These are phyloP conservation scores for Leishmania arabica DNA, from an alignment of 208 protist species.

Conservation along the genomic window DNA sequence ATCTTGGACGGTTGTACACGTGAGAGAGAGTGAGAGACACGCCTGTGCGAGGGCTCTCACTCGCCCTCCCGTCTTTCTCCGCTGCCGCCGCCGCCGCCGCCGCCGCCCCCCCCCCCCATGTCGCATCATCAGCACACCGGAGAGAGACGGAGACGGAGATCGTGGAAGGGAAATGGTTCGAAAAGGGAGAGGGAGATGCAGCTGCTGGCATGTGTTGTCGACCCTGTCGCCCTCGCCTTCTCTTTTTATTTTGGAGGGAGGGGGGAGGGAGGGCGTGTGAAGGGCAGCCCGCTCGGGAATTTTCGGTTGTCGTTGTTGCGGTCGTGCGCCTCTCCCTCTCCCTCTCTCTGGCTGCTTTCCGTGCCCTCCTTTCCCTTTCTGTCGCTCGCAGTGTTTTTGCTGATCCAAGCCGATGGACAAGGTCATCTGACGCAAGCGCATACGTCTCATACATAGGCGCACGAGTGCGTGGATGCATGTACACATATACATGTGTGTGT, in stretches of 20 bases:
- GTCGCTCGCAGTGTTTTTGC: neutral
- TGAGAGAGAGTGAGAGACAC: conserved; percentile 15
- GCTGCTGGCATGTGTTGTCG: neutral
- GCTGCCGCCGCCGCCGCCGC: too few relatives aligned
- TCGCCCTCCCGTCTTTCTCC: neutral
- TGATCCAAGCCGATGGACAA: neutral
- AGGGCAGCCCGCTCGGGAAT: neutral
- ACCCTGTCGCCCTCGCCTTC: neutral
- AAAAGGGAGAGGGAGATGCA: neutral
- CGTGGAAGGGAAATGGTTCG: neutral
- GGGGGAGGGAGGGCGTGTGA: neutral
- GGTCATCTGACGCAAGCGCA: neutral
- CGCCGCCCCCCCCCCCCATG: too few relatives aligned
- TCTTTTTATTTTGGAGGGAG: neutral
- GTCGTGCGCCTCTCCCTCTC: neutral
- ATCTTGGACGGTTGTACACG: conserved; percentile 84
- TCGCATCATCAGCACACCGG: neutral
- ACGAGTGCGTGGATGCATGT: neutral
- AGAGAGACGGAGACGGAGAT: neutral
- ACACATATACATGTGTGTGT: too few relatives aligned
- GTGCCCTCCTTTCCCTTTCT: neutral
- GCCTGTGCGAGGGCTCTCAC: neutral
- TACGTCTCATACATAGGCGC: neutral
- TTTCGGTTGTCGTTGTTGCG: neutral
- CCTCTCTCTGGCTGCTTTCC: neutral